Evolutionary conservation across 1,139 yeast species (phyloP), one percentile per base, ranked within the genome.

Genomic region (Hemisphaericaspora xylanilytica): DNA sequence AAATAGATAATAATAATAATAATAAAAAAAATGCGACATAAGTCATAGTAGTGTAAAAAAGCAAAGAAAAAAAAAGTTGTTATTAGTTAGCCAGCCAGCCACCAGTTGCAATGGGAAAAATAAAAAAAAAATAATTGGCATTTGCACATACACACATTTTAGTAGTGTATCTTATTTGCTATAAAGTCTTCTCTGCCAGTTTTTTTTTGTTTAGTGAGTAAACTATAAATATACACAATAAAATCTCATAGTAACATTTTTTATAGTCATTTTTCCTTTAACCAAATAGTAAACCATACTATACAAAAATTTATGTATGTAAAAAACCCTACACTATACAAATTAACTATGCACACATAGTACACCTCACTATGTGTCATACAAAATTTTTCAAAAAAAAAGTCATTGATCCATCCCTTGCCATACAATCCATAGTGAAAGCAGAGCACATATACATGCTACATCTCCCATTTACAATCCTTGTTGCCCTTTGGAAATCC

Each of bases 201-300:
- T 20, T 22, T 10, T 22, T 22, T 22, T 8, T 10, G n/a, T 22
- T 22, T 6, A 9, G 5, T 4, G 5, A 22, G 26, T 22, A 22
- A 22, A 28, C 30, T 28, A 28, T 28, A 28, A 15, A 28, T 28
- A 15, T 28, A 16, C 14, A 14, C 30, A 28, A 15, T 11, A 14
- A 16, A 28, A 28, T 28, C 32, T 17, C 32, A 6, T n/a, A 25
- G 15, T 29, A 11, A 17, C 4, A 17, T 17, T 17, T 29, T 18
- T 29, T 29, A 17, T 17, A 29, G 24, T 29, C 22, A 17, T 29
- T 29, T 29, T 29, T 29, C 24, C 32, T 29, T 29, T 29, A 29
- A 29, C 32, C 32, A 29, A 11, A 25, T n/a, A n/a, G n/a, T n/a
- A n/a, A n/a, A n/a, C n/a, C n/a, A n/a, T n/a, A n/a, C n/a, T n/a